Conservation (phyloP, 768 basidiomycete species). For the Phlebiopsis flavidoalba region DNA sequence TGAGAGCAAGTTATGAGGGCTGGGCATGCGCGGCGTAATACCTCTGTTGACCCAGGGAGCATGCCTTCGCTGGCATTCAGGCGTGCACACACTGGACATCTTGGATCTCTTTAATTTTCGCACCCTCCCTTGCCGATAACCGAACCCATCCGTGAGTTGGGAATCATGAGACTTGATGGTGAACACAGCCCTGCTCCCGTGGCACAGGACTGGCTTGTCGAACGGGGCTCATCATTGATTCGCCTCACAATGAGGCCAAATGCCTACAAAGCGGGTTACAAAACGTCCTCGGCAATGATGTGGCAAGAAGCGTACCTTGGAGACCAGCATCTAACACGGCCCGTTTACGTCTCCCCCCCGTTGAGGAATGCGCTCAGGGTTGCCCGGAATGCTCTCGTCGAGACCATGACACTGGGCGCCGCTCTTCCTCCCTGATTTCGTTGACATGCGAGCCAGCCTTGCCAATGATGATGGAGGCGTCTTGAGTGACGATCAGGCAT, state of each 20-base stretch:
- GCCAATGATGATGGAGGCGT: conserved; percentile 98
- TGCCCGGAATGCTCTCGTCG: conserved; percentile 97
- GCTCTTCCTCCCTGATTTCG: conserved; percentile 96
- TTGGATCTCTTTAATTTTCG: conserved; percentile 99
- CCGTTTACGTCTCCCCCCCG: too few relatives aligned
- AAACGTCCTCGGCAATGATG: not conserved
- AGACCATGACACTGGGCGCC: conserved; percentile 95
- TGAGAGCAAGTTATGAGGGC: not conserved
- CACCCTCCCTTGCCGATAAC: conserved; percentile 97
- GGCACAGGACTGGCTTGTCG: conserved; percentile 96
- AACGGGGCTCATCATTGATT: conserved; percentile 99
- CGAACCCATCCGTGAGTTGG: conserved; percentile 98
- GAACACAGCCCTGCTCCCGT: conserved; percentile 93
- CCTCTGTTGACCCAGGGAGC: conserved; percentile 99
- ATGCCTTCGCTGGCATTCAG: conserved; percentile 97
- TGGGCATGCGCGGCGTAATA: conserved; percentile 27
- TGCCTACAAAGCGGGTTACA: conserved; percentile 48
- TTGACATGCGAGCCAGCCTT: conserved; percentile 95
- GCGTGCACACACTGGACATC: conserved; percentile 94
- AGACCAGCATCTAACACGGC: conserved; percentile 95
- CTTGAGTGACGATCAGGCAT: conserved; percentile 97
- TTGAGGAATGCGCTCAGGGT: conserved; percentile 98
- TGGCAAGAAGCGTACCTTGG: conserved; percentile 59
- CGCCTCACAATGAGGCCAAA: conserved; percentile 98
- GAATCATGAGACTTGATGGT: conserved; percentile 99